Percentiles rank a stretch among this genome's conserved stretches.
Evolutionary conservation across 2,329 filamentous ascomycete genomes (phyloP).

Genomic region (Botrytis cinerea): DNA sequence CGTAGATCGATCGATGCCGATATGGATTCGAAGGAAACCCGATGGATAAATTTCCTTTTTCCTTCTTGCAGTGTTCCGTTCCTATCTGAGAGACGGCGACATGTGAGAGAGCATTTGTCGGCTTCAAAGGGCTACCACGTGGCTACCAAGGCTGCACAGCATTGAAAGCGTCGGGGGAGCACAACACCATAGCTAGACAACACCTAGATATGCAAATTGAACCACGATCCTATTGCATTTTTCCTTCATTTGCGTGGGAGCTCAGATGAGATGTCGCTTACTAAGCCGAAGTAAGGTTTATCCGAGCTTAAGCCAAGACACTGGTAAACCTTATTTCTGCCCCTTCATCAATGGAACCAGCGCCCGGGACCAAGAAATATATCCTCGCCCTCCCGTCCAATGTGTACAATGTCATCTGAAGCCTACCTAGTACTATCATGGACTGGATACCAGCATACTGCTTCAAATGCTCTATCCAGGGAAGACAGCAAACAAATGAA

Average conservation of each 20-base stretch:
- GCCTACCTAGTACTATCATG: no score
- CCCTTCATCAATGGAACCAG: background rate
- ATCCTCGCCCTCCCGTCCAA: background rate
- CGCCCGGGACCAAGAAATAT: background rate
- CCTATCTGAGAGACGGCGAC: background rate
- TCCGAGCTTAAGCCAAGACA: background rate
- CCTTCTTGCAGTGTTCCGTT: background rate
- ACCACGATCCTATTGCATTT: background rate
- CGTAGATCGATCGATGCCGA: background rate
- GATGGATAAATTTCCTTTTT: background rate
- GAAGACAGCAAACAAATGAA: background rate
- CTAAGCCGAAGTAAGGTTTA: background rate
- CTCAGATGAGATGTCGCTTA: background rate
- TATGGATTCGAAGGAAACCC: background rate
- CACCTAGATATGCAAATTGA: background rate
- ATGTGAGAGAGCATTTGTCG: background rate
- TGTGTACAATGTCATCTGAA: background rate
- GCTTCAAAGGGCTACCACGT: background rate
- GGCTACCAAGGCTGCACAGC: no score
- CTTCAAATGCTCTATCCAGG: background rate
- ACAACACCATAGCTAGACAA: background rate
- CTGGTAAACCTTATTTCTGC: background rate
- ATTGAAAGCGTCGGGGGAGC: no score
- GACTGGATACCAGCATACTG: background rate
- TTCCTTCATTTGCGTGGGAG: background rate